Evolutionary conservation across 176 grass and related monocot species (phyloP).

Genomic region (Olyra latifolia): DNA sequence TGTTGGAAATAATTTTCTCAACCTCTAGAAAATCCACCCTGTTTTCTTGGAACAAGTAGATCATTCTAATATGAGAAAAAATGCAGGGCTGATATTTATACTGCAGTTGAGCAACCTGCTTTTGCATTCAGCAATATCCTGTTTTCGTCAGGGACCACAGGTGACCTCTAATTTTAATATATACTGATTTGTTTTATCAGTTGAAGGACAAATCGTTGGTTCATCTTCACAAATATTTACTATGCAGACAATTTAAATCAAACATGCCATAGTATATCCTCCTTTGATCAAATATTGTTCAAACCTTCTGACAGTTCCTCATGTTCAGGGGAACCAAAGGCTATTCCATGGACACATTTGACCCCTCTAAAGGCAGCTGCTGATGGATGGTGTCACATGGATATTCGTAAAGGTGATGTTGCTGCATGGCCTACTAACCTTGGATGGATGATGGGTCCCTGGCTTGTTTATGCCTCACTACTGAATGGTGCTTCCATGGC

Average conservation of each 20-base stretch:
- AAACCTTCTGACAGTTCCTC: conserved; percentile 17
- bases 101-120: conserved; percentile 62
- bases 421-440: conserved; percentile 98
- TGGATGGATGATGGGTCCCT: conserved; percentile 99
- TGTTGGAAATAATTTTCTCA: conserved; percentile 2
- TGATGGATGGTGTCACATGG: conserved; percentile 98
- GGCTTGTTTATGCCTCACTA: conserved; percentile 95
- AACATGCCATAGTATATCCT: neutral
- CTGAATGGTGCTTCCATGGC: conserved; percentile 97
- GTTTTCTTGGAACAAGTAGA: conserved; percentile 1
- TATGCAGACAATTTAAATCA: neutral
- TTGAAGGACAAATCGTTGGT: neutral
- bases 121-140: conserved; percentile 84
- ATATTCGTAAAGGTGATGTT: conserved; percentile 89
- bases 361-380: conserved; percentile 91
- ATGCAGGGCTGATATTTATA: conserved; percentile 63
- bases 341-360: conserved; percentile 94
- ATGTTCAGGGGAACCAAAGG: conserved; percentile 85
- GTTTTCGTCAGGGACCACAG: conserved; percentile 97
- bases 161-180: conserved; percentile 38
- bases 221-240: neutral
- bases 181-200: neutral
- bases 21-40: neutral
- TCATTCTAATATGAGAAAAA: conserved; percentile 27
- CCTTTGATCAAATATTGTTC: neutral